Percentiles rank a stretch among this genome's conserved stretches.
These are phyloP conservation scores for Candida lessepsii DNA, from an alignment of 805 yeast genomes.

Conservation along the genomic window DNA sequence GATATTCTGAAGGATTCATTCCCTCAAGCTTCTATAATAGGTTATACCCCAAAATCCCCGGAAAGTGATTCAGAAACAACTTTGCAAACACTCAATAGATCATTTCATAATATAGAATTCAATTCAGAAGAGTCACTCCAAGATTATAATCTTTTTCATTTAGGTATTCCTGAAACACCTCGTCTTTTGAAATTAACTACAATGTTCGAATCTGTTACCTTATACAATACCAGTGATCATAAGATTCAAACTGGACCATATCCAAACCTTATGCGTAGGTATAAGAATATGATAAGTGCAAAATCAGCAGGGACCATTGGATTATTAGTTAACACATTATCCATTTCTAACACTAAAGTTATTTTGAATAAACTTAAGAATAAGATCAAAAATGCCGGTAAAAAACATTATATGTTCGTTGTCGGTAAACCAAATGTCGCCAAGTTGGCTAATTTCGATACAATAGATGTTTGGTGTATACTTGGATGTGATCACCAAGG, in stretches of 20 bases:
- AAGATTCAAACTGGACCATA: slow-evolving; percentile 55
- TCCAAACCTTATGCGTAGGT: slow-evolving; percentile 80
- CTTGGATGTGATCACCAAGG: slow-evolving; percentile 96
- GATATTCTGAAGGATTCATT: slow-evolving; percentile 28
- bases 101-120: slow-evolving; percentile 13
- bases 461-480: slow-evolving; percentile 92
- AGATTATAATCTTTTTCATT: slow-evolving; percentile 63
- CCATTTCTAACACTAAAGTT: slow-evolving; percentile 70
- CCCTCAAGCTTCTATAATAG: slow-evolving; percentile 42
- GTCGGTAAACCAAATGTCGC: slow-evolving; percentile 99
- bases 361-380: slow-evolving; percentile 59
- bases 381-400: slow-evolving; percentile 71
- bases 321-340: slow-evolving; percentile 83
- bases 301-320: slow-evolving; percentile 92
- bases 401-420: slow-evolving; percentile 90
- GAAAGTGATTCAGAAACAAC: slow-evolving; percentile 1
- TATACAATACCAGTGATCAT: slow-evolving; percentile 44
- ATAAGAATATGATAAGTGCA: slow-evolving; percentile 82
- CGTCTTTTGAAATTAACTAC: slow-evolving; percentile 74
- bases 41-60: slow-evolving; percentile 29
- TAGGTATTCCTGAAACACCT: slow-evolving; percentile 76
- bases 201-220: slow-evolving; percentile 52
- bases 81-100: slow-evolving; percentile 15
- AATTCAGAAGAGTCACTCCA: slow-evolving; percentile 25
- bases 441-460: slow-evolving; percentile 91